Base-by-base conservation (phyloP, 805 yeast genomes). In the Middelhovenomyces tepae region DNA sequence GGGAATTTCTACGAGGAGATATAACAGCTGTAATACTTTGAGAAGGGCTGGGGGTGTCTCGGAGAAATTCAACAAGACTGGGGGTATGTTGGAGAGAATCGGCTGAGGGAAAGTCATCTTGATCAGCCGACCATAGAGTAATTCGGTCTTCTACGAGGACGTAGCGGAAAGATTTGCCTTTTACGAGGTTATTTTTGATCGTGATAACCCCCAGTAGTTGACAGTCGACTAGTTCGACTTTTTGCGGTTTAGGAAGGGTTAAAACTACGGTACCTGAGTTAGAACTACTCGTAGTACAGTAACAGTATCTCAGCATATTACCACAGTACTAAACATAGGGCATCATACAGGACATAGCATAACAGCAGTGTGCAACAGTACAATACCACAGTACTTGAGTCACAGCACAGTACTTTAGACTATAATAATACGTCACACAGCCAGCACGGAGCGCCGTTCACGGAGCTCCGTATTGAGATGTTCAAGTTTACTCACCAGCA, bases 231-330 rank as follows among this genome's bases (percentile, higher is more conserved):
- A 32, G 24, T 19, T 45, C 28, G 7, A 51, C 42, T 13, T 39
- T 34, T 18, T 38, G 40, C 2, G 51, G 46, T 35, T 45, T 46
- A n/a, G 47, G 40, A 16, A 54, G 32, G 19, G 47, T 49, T 24
- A 57, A 38, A 16, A 57, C 50, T 19, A 54, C 57, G 20, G 38
- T 40, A 28, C 63, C 63, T 3, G n/a, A n/a, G n/a, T n/a, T n/a
- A n/a, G n/a, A n/a, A n/a, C n/a, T n/a, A n/a, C n/a, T n/a, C n/a
- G 5, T 5, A 26, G 6, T 15, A 32, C 10, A 22, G 7, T 18
- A 22, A 17, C 15, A 17, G 22, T 26, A 26, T 26, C 10, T 8
- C 27, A 9, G 34, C 10, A 14, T 34, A 27, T n/a, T 33, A 17
- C 8, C 32, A 26, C 3, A 33, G 28, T 10, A 35, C 9, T 16